Evolutionary conservation across 208 protist genomes (phyloP).

Genomic region (Herpetomonas tarakana): DNA sequence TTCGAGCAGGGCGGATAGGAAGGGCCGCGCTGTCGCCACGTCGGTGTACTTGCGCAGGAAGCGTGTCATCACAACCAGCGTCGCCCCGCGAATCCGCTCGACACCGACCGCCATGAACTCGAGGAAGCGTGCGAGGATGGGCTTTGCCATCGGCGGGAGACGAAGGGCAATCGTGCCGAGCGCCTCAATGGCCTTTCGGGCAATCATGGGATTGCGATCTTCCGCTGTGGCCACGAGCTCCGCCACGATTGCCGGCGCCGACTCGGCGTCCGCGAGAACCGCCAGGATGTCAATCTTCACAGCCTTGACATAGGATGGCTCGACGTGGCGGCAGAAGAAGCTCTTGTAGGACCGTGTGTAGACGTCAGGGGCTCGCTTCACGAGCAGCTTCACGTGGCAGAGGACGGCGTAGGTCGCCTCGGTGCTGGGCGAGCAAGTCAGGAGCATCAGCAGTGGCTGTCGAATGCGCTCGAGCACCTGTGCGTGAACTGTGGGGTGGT

Average conservation of each 20-base stretch:
- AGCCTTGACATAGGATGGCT: conserved; percentile 80
- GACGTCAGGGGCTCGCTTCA: conserved; percentile 46
- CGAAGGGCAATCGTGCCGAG: conserved; percentile 34
- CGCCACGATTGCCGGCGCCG: conserved; percentile 53
- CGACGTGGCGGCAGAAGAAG: conserved; percentile 74
- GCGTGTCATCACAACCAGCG: conserved; percentile 74
- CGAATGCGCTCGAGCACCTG: conserved; percentile 78
- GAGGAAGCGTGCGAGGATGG: conserved; percentile 36
- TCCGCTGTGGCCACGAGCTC: conserved; percentile 72
- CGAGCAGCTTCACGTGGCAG: conserved; percentile 82
- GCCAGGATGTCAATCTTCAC: conserved; percentile 86
- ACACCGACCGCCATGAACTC: conserved; percentile 59
- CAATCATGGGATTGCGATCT: conserved; percentile 24
- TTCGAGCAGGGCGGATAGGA: conserved; percentile 41
- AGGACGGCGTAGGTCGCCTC: conserved; percentile 76
- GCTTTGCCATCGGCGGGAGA: conserved; percentile 16
- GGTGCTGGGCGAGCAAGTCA: conserved; percentile 36
- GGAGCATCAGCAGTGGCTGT: conserved; percentile 78
- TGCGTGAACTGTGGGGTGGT: conserved; percentile 59
- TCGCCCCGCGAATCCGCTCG: conserved; percentile 44
- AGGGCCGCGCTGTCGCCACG: conserved; percentile 29
- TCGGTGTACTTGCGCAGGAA: conserved; percentile 72
- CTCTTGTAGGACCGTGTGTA: conserved; percentile 47
- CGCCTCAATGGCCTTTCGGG: conserved; percentile 22
- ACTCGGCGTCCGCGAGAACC: conserved; percentile 38